Evolutionary conservation across 768 basidiomycete species (phyloP), one percentile per base, ranked within the genome.

Genomic region (Boletellus sp.): DNA sequence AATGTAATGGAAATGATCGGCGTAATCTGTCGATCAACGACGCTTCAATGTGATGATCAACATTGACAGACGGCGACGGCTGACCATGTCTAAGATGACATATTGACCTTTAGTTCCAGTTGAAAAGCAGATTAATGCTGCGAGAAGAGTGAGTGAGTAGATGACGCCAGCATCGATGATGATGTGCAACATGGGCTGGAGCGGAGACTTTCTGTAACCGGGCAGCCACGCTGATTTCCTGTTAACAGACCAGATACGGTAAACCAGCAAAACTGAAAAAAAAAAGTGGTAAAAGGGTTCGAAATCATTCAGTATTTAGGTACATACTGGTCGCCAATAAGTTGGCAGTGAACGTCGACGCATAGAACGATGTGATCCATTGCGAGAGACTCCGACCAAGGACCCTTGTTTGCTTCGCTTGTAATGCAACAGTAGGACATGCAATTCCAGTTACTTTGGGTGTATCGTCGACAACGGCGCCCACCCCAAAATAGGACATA

Each of bases 1-100:
- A 70, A 72, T 0, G 67, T 64, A 54, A 72, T 71, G 9, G 63
- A 66, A 51, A 70, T 71, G 43, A 70, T 69, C n/a, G 67, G 69
- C 8, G 64, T 62, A 32, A 65, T 58, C 66, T 68, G 35, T 35
- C 23, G 17, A 23, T 39, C 22, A 22, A 9, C 12, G 16, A 24
- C 2, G 22, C 26, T 26, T 42, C 28, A 44, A 22, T 35, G 19
- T 5, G 16, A 43, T 11, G 23, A 43, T 38, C 13, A 11, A 11
- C 26, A 26, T 26, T 9, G 16, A 28, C n/a, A n/a, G n/a, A n/a
- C 12, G 5, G 7, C n/a, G 10, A n/a, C 13, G 20, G 48, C 60
- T 56, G 10, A 69, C 68, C 54, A 68, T 62, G 50, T 71, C 67
- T 33, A 72, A 54, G 5, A 71, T 47, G 17, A 71, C 56, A 36